A percentile compares a stretch with the other conserved stretches of the same genome.
Conservation (phyloP, 768 basidiomycete species). For the Mycena latifolia region DNA sequence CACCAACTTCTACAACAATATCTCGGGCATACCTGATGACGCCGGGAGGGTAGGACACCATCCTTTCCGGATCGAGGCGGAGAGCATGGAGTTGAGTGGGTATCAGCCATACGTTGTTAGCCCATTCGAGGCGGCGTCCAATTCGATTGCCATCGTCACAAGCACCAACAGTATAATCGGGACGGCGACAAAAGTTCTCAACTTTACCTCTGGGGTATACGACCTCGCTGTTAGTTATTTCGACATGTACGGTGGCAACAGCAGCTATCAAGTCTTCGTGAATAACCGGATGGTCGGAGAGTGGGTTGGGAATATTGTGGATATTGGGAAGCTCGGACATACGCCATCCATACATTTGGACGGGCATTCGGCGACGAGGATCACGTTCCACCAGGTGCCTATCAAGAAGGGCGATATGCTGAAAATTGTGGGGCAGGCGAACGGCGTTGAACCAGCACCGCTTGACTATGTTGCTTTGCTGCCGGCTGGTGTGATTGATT, state of each 20-base stretch:
- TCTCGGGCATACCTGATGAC: conserved; percentile 34
- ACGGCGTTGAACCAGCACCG: conserved; percentile 34
- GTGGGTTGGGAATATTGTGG: conserved; percentile 34
- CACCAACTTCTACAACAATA: conserved; percentile 32
- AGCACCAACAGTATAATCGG: conserved; percentile 29
- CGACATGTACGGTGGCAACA: conserved; percentile 35
- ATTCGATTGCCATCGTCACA: conserved; percentile 29
- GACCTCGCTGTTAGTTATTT: conserved; percentile 33
- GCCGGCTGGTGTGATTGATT: conserved; percentile 33
- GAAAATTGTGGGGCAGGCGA: conserved; percentile 34
- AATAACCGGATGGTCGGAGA: conserved; percentile 25
- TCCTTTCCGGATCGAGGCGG: conserved; percentile 34
- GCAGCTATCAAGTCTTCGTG: conserved; percentile 26
- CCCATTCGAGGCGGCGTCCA: conserved; percentile 34
- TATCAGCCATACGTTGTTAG: conserved; percentile 33
- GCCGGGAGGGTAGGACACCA: conserved; percentile 32
- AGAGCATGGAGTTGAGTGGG: conserved; percentile 32
- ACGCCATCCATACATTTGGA: conserved; percentile 33
- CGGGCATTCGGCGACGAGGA: conserved; percentile 34
- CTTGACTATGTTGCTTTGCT: conserved; percentile 34
- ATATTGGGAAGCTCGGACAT: conserved; percentile 34
- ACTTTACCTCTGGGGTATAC: conserved; percentile 34
- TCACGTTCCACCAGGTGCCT: conserved; percentile 29
- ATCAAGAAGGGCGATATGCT: conserved; percentile 32
- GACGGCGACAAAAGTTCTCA: conserved; percentile 30